Conservation (phyloP, 2,329 filamentous ascomycete species). For the Sporothrix curviconia region DNA sequence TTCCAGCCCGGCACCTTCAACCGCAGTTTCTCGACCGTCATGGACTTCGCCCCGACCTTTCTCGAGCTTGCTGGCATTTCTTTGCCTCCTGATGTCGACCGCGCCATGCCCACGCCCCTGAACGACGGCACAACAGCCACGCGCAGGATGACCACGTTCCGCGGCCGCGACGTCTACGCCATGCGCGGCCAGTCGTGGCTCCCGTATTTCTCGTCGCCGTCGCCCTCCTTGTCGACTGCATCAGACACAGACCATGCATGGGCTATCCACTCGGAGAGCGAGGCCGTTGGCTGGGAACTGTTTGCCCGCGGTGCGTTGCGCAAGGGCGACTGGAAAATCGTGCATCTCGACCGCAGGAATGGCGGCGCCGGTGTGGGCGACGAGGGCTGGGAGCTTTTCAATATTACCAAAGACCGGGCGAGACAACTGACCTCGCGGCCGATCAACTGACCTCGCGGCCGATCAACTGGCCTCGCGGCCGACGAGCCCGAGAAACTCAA, state of each 20-base stretch:
- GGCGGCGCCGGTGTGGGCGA: slow-evolving; percentile 28
- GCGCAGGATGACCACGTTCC: slow-evolving; percentile 36
- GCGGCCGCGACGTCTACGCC: slow-evolving; percentile 27
- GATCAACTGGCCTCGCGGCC: too few species aligned
- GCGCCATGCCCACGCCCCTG: not conserved
- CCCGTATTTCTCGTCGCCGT: slow-evolving; percentile 19
- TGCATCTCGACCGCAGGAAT: slow-evolving; percentile 42
- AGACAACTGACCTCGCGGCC: slow-evolving; percentile 36
- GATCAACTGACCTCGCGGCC: too few species aligned
- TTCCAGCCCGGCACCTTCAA: slow-evolving; percentile 30
- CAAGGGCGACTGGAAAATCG: slow-evolving; percentile 33
- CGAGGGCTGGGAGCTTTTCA: slow-evolving; percentile 44
- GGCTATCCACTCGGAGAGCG: slow-evolving; percentile 29
- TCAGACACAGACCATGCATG: not conserved
- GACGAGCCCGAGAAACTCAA: slow-evolving; percentile 27
- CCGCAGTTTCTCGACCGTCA: slow-evolving; percentile 45
- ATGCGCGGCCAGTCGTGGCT: slow-evolving; percentile 24
- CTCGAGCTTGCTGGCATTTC: slow-evolving; percentile 40
- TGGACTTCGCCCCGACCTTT: slow-evolving; percentile 44
- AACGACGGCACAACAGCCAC: not conserved
- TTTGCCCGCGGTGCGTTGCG: slow-evolving; percentile 29
- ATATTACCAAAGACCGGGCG: slow-evolving; percentile 38
- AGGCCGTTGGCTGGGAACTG: slow-evolving; percentile 32
- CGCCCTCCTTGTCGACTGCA: too few species aligned
- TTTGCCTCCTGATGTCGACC: slow-evolving; percentile 33